Base-by-base conservation (phyloP, 2,329 filamentous ascomycete genomes). In the Apiospora kogelbergensis region DNA sequence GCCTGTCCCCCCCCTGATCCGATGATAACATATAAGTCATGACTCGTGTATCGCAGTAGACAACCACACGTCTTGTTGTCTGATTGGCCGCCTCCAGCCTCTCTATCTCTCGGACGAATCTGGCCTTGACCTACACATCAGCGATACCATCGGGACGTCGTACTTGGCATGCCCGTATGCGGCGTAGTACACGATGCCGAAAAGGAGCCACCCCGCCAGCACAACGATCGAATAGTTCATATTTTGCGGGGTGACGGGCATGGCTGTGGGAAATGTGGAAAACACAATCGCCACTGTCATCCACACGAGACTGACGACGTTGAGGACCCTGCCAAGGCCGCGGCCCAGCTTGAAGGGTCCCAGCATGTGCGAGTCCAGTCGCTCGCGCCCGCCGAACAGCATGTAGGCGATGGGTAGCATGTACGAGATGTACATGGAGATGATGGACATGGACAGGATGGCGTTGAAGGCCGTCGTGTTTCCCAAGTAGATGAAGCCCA, bases 161-260 rank as follows among this genome's bases (percentile, higher is more conserved):
- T 74, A 79, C 68, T 78, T 78, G 1, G 71, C 40, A 17, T 69
- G 71, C 0, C 76, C 78, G 5, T 65, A 65, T 0, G 68, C 63
- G 1, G 69, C 66, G 48, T 81, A 84, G 46, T 81, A 83, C 2
- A 76, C 40, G 0, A 74, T 73, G 0, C 81, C 81, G 41, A 80
- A 74, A 0, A 76, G 33, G 0, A 80, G 66, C 81, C 81, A 84
- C 0, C 79, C 82, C 3, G 75, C 75, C 72, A 84, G 73, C 0
- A 85, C 82, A 0, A 84, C 81, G 42, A 78, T 77, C 0, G 79
- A 79, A 68, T 85, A 85, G 57, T 85, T 86, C 82, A 86, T 85
- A 20, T 79, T 83, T 44, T 81, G 76, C 0, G 78, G 68, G 1
- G 80, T 81, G 0, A 83, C 80, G 0, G 83, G 84, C 73, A 81